These are phyloP conservation scores for Yamadazyma laniorum DNA, from an alignment of 805 yeast species.

Conservation along the genomic window DNA sequence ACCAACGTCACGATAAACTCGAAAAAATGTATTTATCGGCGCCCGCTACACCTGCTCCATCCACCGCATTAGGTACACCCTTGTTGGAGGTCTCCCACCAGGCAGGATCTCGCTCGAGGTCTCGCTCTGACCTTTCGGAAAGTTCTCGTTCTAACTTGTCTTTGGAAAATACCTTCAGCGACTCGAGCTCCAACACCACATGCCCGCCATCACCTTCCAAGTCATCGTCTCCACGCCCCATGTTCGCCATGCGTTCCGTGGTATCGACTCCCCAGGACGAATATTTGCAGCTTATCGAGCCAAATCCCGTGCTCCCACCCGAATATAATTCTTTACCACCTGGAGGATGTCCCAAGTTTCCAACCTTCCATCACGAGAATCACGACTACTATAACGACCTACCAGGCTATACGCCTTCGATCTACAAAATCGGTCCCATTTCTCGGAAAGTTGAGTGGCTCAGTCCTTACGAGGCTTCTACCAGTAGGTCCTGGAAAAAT, in stretches of 20 bases:
- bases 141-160: constrained; percentile 5
- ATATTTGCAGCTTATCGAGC: constrained; percentile 34
- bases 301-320: constrained; percentile 40
- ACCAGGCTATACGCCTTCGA: constrained; percentile 68
- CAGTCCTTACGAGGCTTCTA: constrained; percentile 72
- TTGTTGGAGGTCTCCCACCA: too few species aligned
- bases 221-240: not conserved
- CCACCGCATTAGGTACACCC: too few species aligned
- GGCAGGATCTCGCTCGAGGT: not conserved
- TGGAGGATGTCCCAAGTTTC: constrained; percentile 44
- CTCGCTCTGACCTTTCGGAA: constrained; percentile 5
- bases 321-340: constrained; percentile 37
- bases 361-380: constrained; percentile 17
- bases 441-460: constrained; percentile 71
- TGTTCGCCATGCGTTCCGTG: not conserved
- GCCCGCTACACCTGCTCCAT: too few species aligned
- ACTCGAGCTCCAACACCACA: constrained; percentile 5
- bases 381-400: constrained; percentile 37
- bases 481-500: constrained; percentile 67
- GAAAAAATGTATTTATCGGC: too few species aligned
- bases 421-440: constrained; percentile 55
- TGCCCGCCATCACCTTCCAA: constrained; percentile 8
- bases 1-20: too few species aligned
- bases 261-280: constrained; percentile 17
- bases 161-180: constrained; percentile 4